Evolutionary conservation across 2,329 filamentous ascomycete genomes (phyloP), one percentile per base, ranked within the genome.

Genomic region (Beauveria australis): DNA sequence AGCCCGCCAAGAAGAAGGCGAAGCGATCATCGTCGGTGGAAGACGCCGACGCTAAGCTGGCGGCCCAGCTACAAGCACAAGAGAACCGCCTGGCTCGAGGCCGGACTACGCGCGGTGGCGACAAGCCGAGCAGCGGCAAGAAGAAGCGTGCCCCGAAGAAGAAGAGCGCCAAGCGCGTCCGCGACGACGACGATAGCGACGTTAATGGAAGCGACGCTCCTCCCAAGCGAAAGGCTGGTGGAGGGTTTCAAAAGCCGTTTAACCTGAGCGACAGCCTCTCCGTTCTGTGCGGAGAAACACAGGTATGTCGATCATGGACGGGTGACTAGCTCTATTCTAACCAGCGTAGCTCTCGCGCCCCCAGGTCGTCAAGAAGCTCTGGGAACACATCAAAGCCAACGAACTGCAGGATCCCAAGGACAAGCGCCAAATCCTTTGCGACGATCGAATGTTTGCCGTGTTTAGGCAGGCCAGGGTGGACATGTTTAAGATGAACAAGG

Each of bases 401-500:
- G 83, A 92, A 46, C 85, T 99, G 6, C 94, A 99, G 74, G 92
- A 97, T 67, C 93, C 92, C 0, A 85, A 74, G 65, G 93, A 99
- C 77, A 93, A 92, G 73, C 89, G 94, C 24, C 91, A 96, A 67
- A 99, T 99, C 64, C 79, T 85, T 30, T 99, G 94, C 76, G 94
- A 99, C 74, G 91, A 96, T 26, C 86, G 85, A 67, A 89, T 99
- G 88, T 87, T 90, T 63, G 89, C 89, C 7, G 89, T 99, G 8
- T 99, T 99, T 78, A 96, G 96, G 74, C 84, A 89, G 69, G 85
- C 92, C 69, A 89, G 84, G 69, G 89, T 99, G 54, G 91, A 97
- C 75, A 99, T 99, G 94, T 99, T 99, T 75, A 92, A 91, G 67
- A 97, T 99, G 93, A 97, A 96, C 79, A 97, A 97, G 79, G 84